Evolutionary conservation across 1,284 basidiomycete species (phyloP).

Genomic region (Puccinia triticina): DNA sequence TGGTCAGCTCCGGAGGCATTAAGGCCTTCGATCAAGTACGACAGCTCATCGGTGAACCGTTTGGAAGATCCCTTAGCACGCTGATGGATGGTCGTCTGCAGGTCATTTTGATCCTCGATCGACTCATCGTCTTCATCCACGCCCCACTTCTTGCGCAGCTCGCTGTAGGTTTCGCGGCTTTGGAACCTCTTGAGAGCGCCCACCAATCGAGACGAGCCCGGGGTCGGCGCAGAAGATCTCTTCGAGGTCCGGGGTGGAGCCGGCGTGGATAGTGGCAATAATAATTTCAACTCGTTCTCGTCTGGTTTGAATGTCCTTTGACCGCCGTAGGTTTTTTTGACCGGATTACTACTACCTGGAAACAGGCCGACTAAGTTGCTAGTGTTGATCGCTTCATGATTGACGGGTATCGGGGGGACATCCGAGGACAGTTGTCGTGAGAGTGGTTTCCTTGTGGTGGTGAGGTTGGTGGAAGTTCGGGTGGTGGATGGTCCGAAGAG

Average conservation of each 20-base stretch:
- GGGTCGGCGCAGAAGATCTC: not conserved
- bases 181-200: slow-evolving; percentile 33
- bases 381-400: slow-evolving; percentile 32
- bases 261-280: slow-evolving; percentile 24
- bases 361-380: slow-evolving; percentile 15
- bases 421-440: slow-evolving; percentile 26
- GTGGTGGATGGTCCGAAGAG: slow-evolving; percentile 11
- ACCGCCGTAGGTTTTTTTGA: slow-evolving; percentile 42
- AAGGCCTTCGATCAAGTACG: slow-evolving; percentile 45
- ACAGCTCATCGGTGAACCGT: slow-evolving; percentile 43
- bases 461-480: slow-evolving; percentile 11
- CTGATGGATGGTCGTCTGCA: slow-evolving; percentile 44
- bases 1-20: slow-evolving; percentile 5
- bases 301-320: slow-evolving; percentile 31
- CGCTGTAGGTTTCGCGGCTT: slow-evolving; percentile 39
- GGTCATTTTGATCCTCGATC: not conserved
- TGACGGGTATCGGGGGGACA: not conserved
- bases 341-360: not conserved
- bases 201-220: slow-evolving; percentile 6
- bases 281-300: slow-evolving; percentile 38
- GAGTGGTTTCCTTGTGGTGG: slow-evolving; percentile 8
- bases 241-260: slow-evolving; percentile 5
- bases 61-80: slow-evolving; percentile 45
- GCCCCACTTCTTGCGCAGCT: slow-evolving; percentile 47
- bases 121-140: slow-evolving; percentile 45